These are phyloP conservation scores for Mrakia frigida DNA, from an alignment of 768 basidiomycete genomes.

Conservation along the genomic window DNA sequence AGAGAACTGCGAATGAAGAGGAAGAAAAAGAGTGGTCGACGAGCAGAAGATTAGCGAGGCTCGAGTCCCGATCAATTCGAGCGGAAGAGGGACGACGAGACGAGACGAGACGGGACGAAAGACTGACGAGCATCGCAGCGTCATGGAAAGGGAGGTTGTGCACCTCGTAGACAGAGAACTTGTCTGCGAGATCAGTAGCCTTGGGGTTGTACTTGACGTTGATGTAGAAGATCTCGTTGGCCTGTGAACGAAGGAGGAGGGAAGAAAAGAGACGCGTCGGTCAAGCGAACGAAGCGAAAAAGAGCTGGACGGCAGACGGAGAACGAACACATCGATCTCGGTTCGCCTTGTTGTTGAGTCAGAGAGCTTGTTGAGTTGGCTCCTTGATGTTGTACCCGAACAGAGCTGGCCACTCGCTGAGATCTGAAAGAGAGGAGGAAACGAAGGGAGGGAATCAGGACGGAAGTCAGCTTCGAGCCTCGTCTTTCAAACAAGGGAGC, in stretches of 20 bases:
- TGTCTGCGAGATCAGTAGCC: not conserved
- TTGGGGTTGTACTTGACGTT: not conserved
- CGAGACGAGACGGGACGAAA: not conserved
- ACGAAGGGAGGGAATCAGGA: not conserved
- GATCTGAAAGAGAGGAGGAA: not conserved
- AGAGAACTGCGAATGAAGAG: not conserved
- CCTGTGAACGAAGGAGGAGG: not conserved
- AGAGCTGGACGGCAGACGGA: not conserved
- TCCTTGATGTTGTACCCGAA: not conserved
- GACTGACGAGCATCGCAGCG: not conserved
- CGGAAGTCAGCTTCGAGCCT: too few relatives aligned
- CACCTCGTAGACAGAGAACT: not conserved
- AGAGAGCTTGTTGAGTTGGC: not conserved
- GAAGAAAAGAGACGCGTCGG: not conserved
- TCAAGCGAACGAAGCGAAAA: not conserved
- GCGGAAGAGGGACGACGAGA: not conserved
- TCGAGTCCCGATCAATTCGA: too few relatives aligned
- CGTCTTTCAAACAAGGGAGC: too few relatives aligned
- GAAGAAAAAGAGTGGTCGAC: not conserved
- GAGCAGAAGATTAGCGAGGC: too few relatives aligned
- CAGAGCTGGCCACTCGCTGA: not conserved
- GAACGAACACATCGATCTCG: conserved; percentile 5
- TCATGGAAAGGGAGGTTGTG: not conserved
- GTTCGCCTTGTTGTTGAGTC: not conserved
- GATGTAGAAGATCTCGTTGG: not conserved